Conservation (phyloP, 2,329 filamentous ascomycete genomes). For the Cytospora piceicola region DNA sequence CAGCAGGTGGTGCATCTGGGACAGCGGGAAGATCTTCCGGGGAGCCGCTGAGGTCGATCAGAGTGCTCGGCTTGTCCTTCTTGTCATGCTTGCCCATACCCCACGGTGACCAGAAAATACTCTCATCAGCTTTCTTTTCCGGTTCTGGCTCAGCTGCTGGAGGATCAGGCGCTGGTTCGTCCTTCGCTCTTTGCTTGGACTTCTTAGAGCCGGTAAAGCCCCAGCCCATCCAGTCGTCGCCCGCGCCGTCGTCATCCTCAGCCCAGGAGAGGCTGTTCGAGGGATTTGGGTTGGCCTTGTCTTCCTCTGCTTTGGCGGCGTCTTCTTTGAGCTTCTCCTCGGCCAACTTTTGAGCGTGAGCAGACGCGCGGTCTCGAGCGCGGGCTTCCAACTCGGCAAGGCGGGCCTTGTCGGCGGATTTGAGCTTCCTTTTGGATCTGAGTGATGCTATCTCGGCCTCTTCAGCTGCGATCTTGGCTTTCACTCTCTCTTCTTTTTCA, state of each 20-base stretch:
- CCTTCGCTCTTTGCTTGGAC: constrained; percentile 43
- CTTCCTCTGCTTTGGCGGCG: constrained; percentile 29
- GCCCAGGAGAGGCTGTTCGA: constrained; percentile 24
- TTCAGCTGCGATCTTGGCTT: constrained; percentile 26
- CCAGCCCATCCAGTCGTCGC: constrained; percentile 30
- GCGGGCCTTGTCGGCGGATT: constrained; percentile 22
- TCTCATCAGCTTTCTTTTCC: constrained; percentile 31
- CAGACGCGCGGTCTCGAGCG: constrained; percentile 22
- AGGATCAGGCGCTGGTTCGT: constrained; percentile 34
- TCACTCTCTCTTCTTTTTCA: constrained; percentile 14
- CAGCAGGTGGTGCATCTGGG: constrained; percentile 10
- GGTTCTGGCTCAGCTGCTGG: constrained; percentile 20
- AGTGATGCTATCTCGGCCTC: constrained; percentile 25
- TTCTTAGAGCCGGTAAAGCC: constrained; percentile 44
- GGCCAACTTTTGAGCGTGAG: constrained; percentile 20
- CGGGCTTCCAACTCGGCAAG: constrained; percentile 26
- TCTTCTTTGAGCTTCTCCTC: constrained; percentile 36
- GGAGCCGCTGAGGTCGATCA: constrained; percentile 26
- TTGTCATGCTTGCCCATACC: constrained; percentile 36
- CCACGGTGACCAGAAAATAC: constrained; percentile 38
- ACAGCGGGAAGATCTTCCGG: constrained; percentile 28
- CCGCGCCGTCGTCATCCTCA: constrained; percentile 20
- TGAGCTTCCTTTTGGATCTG: constrained; percentile 28
- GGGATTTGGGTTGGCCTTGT: background rate
- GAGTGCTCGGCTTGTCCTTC: constrained; percentile 31